Base-by-base conservation (phyloP, 2,329 filamentous ascomycete genomes). In the Diaporthe destruens region DNA sequence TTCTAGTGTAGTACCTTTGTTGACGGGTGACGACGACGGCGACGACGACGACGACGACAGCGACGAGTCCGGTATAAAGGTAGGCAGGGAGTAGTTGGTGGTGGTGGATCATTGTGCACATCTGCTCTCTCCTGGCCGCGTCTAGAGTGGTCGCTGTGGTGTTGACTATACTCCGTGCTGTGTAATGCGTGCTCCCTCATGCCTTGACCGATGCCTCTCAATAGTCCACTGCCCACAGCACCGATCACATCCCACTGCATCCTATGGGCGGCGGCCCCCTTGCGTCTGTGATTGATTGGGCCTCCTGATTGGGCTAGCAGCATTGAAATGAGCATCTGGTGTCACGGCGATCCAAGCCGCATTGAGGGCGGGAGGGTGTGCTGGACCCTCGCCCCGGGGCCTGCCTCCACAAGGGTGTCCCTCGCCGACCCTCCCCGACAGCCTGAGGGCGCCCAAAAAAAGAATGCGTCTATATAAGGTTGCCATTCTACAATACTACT, bases 311-410 rank as follows among this genome's bases (percentile, higher is more conserved):
- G 61, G 61, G 61, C 47, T 53, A 53, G 32, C 44, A 66, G 47
- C 47, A 53, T 39, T 66, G 44, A 53, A 53, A 66, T 66, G 61
- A 66, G 47, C 61, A 66, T 66, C 61, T 66, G 61, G 61, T 66
- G 61, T 66, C 61, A 66, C 61, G 61, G 61, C 61, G 61, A 66
- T 66, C 47, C 61, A 66, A 66, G 61, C 61, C 61, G 61, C 61
- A 53, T 66, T 53, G 61, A 66, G 61, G 44, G 47, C 23, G 61
- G 47, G 47, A 66, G 29, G 61, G 61, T 66, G 61, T 66, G 61
- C 61, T 39, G 61, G 14, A 39, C 47, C 61, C 47, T 53, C 47
- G 20, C 47, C 32, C n/a, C 59, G 44, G 59, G 42, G 59, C 23
- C 29, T n/a, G 44, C 61, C 23, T 18, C 44, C 47, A 66, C 61